Evolutionary conservation across 306 rosid species (phyloP), one percentile per base, ranked within the genome.

Genomic region (Ormosia emarginata): DNA sequence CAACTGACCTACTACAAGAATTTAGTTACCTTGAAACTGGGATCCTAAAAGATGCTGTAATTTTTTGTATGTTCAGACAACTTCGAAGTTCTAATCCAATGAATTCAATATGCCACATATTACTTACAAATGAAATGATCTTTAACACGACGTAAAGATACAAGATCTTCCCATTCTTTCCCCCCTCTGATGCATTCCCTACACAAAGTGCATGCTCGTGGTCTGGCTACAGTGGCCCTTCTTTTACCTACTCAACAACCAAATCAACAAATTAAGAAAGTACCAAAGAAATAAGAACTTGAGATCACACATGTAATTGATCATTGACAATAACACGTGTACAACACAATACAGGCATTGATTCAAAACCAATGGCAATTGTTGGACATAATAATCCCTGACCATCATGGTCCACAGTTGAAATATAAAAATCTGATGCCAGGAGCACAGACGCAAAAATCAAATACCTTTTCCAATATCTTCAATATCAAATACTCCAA

Each of bases 121-220:
- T 46, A 95, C 98, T 93, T 90, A 95, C 98, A 93, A 36, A 95
- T 93, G 90, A 92, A 95, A 87, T 95, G 99, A 86, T 90, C 86
- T 79, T 95, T 95, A 37, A 89, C 94, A 14, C 99, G 99, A 4
- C 88, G 94, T 53, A 95, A 39, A 40, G 98, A 75, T 46, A 95
- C 88, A 0, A 90, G 92, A 43, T 95, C 90, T 83, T 92, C 96
- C 99, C 99, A 92, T 72, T 85, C 91, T 71, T 90, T 78, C n/a
- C 92, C 98, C 11, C 88, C 99, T 90, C 98, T 89, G 72, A 95
- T 90, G 87, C 99, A 95, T 84, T 95, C 99, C 87, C 99, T 90
- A 82, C 98, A 95, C 39, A 93, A 84, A 79, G 98, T 95, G 90
- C 99, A 95, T 4, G 79, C 86, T 74, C 99, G 87, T 6, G 99